These are phyloP conservation scores for Sclerotinia subarctica DNA, from an alignment of 2,329 filamentous ascomycete genomes.

Conservation along the genomic window DNA sequence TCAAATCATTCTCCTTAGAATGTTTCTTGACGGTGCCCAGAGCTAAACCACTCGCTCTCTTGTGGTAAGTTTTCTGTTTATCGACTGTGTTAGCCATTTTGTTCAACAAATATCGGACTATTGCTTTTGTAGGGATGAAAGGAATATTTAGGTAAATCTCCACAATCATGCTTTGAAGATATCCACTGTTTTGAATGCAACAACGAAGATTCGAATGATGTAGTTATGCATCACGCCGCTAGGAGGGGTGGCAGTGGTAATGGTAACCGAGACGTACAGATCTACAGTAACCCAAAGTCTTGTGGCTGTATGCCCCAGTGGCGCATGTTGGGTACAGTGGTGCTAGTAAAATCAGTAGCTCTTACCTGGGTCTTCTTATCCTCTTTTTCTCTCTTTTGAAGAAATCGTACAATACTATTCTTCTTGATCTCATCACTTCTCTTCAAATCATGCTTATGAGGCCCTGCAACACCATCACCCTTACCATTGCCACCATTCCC, in stretches of 20 bases:
- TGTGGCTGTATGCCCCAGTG: not conserved
- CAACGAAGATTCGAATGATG: not conserved
- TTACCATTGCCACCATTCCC: conserved; percentile 72
- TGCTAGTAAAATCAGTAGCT: conserved; percentile 25
- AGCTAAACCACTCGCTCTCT: conserved; percentile 69
- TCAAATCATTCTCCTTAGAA: conserved; percentile 65
- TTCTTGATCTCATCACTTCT: conserved; percentile 79
- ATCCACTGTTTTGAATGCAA: not conserved
- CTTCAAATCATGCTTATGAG: conserved; percentile 70
- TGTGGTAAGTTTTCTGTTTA: conserved; percentile 67
- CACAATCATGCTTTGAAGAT: not conserved
- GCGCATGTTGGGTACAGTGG: not conserved
- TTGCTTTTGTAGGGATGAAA: not conserved
- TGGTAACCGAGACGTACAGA: not conserved
- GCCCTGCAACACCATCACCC: conserved; percentile 64
- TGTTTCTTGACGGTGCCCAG: conserved; percentile 67
- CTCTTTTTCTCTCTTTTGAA: conserved; percentile 63
- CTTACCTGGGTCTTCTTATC: conserved; percentile 57
- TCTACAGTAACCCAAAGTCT: not conserved
- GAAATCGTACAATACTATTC: conserved; percentile 67
- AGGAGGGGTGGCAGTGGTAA: not conserved
- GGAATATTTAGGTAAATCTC: not conserved
- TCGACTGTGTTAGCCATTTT: conserved; percentile 42
- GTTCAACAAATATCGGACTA: conserved; percentile 40
- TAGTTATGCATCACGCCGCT: not conserved